phyloP scores from a whole-genome alignment of 257 asterid species.

The Eustoma russellianum region DNA sequence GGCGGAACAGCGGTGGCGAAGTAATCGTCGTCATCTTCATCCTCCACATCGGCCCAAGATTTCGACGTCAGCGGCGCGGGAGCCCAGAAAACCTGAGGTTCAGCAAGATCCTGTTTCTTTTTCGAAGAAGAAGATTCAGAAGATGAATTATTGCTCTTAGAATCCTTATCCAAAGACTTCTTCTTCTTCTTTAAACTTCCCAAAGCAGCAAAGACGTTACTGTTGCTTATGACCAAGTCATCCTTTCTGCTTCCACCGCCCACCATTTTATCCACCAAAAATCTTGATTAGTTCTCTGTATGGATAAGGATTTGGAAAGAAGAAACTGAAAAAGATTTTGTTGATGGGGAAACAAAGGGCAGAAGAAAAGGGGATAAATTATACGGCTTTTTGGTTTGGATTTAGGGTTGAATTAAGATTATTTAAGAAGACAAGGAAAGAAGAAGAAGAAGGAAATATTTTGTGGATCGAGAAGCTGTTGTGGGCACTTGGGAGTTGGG shows the following conservation, averaged over 20 bases:
- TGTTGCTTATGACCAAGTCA: slow-evolving; percentile 57
- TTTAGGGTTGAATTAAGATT: too few relatives aligned
- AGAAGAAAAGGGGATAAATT: too few relatives aligned
- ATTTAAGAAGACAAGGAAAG: too few relatives aligned
- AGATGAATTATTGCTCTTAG: slow-evolving; percentile 33
- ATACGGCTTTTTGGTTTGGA: too few relatives aligned
- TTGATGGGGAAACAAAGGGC: too few relatives aligned
- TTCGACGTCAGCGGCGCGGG: slow-evolving; percentile 77
- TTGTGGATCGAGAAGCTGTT: too few relatives aligned
- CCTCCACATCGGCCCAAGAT: slow-evolving; percentile 97
- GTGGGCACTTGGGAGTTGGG: too few relatives aligned
- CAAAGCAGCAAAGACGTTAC: slow-evolving; percentile 78
- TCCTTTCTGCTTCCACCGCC: slow-evolving; percentile 86
- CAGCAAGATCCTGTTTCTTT: slow-evolving; percentile 18
- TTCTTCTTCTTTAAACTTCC: slow-evolving; percentile 81
- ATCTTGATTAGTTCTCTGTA: too few relatives aligned
- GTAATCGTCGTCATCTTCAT: slow-evolving; percentile 90
- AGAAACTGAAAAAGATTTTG: too few relatives aligned
- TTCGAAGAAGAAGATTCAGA: too few relatives aligned
- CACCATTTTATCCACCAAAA: slow-evolving; percentile 29
- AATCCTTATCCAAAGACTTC: slow-evolving; percentile 55
- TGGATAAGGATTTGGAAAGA: too few relatives aligned
- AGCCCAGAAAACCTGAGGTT: slow-evolving; percentile 68
- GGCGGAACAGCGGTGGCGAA: slow-evolving; percentile 94
- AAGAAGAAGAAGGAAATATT: too few relatives aligned